Base-by-base conservation (phyloP, 768 basidiomycete genomes). In the Fomitopsis pulvina region DNA sequence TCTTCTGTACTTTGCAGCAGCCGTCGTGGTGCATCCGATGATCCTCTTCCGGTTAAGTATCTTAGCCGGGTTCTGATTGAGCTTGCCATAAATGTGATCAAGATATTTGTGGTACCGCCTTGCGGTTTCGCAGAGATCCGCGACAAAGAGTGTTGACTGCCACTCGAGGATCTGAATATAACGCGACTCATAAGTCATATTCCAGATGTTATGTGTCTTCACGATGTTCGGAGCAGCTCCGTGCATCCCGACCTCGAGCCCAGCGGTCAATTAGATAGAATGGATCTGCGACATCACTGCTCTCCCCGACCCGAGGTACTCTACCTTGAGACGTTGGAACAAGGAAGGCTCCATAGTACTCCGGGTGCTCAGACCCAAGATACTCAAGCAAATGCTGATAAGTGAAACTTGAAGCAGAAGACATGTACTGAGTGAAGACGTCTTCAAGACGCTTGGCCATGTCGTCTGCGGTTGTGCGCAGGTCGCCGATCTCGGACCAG, bases 11-110 rank as follows among this genome's bases (percentile, higher is more conserved):
- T 78, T 86, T 0, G 84, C 84, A 0, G 84, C 84, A 1, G 71
- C 83, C 0, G 83, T 84, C 0, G 84, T 86, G 0, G 83, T 86
- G 52, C 83, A 84, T 0, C 75, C 84, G 10, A 85, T 79, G 45
- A 85, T 74, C 2, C 78, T 64, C 60, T 80, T 83, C 37, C 48
- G 62, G 44, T 60, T 61, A 22, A 84, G 58, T 7, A 75, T 53
- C 1, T 56, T 61, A 0, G 60, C 50, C 5, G 62, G 66, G 4
- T 62, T 65, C 49, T 71, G 69, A 3, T 56, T 54, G 45, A 65
- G 75, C 51, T 63, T 70, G 40, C 65, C 66, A 1, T 60, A 54
- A 4, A 81, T 42, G 7, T 68, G 51, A 0, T 60, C 65, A 21
- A 71, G 69, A n/a, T 51, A 55, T 8, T 58, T 54, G 46, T 81